These are phyloP conservation scores for Carex arenaria DNA, from an alignment of 202 grass and related monocot genomes.

Conservation along the genomic window DNA sequence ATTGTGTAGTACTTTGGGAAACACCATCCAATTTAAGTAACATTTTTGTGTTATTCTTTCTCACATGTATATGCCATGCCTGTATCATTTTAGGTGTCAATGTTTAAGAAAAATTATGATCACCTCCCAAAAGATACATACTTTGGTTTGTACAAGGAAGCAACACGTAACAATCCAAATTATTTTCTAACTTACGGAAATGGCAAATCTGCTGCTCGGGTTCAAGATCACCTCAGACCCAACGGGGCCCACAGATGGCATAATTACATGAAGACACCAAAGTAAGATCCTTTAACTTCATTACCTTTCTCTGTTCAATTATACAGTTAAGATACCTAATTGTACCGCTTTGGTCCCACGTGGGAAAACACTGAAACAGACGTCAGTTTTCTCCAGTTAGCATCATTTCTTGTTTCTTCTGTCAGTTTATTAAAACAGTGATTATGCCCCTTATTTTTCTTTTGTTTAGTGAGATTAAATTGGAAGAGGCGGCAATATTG, in stretches of 20 bases:
- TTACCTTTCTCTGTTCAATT: background rate
- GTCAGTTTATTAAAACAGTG: background rate
- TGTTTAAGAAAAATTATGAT: slow-evolving; percentile 99
- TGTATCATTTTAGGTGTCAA: slow-evolving; percentile 61
- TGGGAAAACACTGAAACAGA: background rate
- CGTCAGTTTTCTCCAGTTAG: background rate
- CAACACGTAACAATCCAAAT: slow-evolving; percentile 94
- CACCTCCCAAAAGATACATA: slow-evolving; percentile 99
- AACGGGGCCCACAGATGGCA: slow-evolving; percentile 99
- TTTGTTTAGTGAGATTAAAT: slow-evolving; percentile 75
- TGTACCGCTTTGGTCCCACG: background rate
- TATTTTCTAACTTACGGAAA: slow-evolving; percentile 98
- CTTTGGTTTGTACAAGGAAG: slow-evolving; percentile 98
- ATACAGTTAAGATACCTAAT: background rate
- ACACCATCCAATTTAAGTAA: background rate
- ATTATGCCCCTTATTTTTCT: slow-evolving; percentile 12
- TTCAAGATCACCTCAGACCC: slow-evolving; percentile 86
- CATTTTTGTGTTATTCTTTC: background rate
- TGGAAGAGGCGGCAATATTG: slow-evolving; percentile 94
- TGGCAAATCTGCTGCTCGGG: slow-evolving; percentile 92
- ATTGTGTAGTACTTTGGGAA: slow-evolving; percentile 1
- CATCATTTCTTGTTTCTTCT: background rate
- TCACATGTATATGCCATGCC: background rate
- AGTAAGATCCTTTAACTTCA: slow-evolving; percentile 48
- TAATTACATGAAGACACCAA: slow-evolving; percentile 96